Evolutionary conservation across 192 early-diverging fungal species (phyloP).

Genomic region (Linnemannia exigua): DNA sequence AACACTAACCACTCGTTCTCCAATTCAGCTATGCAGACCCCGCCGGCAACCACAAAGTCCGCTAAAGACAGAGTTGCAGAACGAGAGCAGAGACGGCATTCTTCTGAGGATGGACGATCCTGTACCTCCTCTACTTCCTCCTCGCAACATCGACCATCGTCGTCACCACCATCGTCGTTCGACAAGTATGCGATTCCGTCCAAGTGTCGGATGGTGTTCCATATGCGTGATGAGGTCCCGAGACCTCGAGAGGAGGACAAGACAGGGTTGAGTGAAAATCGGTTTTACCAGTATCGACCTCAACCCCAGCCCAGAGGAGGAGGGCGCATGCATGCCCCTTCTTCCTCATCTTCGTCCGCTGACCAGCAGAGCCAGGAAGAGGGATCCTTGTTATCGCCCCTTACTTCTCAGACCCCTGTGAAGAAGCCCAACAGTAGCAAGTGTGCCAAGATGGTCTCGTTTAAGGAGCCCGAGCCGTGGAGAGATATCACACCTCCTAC

Average conservation of each 20-base stretch:
- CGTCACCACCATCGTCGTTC: neutral
- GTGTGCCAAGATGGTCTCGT: conserved; percentile 38
- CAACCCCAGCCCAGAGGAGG: neutral
- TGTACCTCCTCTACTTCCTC: neutral
- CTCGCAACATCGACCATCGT: neutral
- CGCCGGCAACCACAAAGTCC: neutral
- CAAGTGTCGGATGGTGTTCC: conserved; percentile 47
- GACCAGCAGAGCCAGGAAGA: neutral
- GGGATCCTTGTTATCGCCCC: neutral
- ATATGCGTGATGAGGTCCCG: conserved; percentile 46
- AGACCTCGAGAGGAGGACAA: conserved; percentile 18
- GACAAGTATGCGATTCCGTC: conserved; percentile 30
- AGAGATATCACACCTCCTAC: neutral
- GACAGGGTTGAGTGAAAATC: conserved; percentile 12
- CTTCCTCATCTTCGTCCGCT: neutral
- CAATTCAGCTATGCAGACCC: neutral
- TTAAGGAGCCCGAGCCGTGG: conserved; percentile 35
- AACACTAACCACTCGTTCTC: neutral
- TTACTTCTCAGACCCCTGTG: neutral
- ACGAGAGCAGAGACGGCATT: conserved; percentile 18
- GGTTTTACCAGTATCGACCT: neutral
- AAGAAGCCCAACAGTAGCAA: conserved; percentile 21
- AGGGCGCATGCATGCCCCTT: neutral
- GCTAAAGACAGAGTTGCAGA: neutral
- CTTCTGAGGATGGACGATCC: conserved; percentile 36